phyloP scores from a whole-genome alignment of 331 rosid genomes.

The Ulmus americana region DNA sequence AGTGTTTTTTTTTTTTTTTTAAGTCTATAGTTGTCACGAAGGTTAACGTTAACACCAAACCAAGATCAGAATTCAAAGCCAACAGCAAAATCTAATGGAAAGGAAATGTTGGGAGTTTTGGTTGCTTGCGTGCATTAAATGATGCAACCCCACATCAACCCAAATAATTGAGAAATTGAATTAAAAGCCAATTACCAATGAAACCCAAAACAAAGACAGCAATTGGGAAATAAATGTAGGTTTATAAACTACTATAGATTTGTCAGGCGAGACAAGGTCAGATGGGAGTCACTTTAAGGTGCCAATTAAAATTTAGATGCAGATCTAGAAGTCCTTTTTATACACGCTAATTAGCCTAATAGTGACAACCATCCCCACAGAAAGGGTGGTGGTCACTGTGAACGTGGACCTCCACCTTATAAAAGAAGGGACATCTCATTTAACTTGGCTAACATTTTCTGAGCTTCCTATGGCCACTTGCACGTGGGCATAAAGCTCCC shows the following conservation, averaged over 20 bases:
- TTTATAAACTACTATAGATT: neutral
- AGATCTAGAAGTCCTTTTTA: constrained; percentile 1
- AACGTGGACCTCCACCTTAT: constrained; percentile 12
- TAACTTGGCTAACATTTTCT: neutral
- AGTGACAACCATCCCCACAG: neutral
- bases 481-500: constrained; percentile 7
- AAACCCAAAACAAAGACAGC: neutral
- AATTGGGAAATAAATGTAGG: too few species aligned
- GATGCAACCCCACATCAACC: neutral
- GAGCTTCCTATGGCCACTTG: constrained; percentile 4
- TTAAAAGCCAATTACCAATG: neutral
- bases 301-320: constrained; percentile 5
- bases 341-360: neutral
- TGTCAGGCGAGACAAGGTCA: constrained; percentile 1
- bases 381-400: neutral
- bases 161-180: constrained; percentile 3
- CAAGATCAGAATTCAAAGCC: too few species aligned
- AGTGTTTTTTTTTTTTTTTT: too few species aligned
- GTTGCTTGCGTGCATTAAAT: neutral
- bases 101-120: too few species aligned
- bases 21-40: too few species aligned
- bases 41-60: too few species aligned
- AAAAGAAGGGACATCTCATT: neutral
- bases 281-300: constrained; percentile 1
- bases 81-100: too few species aligned